phyloP scores from a whole-genome alignment of 306 rosid species.

The Castanea mollissima region DNA sequence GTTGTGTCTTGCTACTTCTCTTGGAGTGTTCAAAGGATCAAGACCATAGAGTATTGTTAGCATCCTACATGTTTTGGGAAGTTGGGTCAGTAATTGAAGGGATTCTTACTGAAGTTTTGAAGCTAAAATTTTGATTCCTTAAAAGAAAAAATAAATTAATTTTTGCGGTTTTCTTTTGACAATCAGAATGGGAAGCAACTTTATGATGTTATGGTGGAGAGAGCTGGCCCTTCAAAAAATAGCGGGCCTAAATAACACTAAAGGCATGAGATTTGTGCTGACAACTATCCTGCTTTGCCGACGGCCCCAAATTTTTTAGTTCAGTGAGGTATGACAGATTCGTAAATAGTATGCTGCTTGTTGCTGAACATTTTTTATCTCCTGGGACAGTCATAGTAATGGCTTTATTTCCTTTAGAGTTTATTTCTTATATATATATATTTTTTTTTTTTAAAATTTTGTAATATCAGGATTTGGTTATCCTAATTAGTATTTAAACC shows the following conservation, averaged over 20 bases:
- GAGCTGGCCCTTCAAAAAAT: conserved; percentile 88
- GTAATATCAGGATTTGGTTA: not conserved
- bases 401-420: not conserved
- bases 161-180: conserved; percentile 21
- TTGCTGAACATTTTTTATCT: not conserved
- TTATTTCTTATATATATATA: not conserved
- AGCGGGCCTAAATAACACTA: conserved; percentile 62
- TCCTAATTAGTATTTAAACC: not conserved
- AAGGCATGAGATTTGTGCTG: conserved; percentile 22
- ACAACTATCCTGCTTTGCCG: not conserved
- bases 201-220: conserved; percentile 86
- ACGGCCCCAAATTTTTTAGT: not conserved
- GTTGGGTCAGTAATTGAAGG: conserved; percentile 4
- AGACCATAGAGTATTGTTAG: not conserved
- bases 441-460: not conserved
- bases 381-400: not conserved
- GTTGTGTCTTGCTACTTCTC: not conserved
- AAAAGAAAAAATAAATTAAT: not conserved
- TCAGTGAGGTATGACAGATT: not conserved
- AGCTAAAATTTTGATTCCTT: conserved; percentile 8
- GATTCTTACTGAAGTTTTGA: conserved; percentile 9
- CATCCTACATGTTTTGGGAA: not conserved
- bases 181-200: conserved; percentile 93
- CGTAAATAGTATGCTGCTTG: not conserved
- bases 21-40: not conserved